Evolutionary conservation across 2,329 filamentous ascomycete species (phyloP), one percentile per base, ranked within the genome.

Genomic region (Diplodia seriata): DNA sequence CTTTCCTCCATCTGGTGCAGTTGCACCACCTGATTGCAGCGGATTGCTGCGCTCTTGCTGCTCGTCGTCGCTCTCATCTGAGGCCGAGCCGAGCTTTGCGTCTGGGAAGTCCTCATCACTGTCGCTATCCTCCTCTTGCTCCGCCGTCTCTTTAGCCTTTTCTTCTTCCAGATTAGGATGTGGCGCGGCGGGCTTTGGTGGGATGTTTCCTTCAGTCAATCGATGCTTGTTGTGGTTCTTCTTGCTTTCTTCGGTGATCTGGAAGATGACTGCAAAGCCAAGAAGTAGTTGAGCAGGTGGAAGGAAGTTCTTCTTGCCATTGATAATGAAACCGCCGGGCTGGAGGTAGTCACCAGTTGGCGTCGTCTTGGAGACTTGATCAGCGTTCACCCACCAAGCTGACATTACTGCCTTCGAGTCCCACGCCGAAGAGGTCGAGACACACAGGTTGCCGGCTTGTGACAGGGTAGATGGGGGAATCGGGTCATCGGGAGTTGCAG

Each of bases 331-430:
- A 70, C 87, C 87, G 20, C 94, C 95, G 0, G 87, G 84, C 0
- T 89, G 86, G 7, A 99, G 80, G 73, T 92, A 94, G 72, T 96
- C 94, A 29, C 94, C 94, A 0, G 87, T 88, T 0, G 89, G 85
- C 0, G 91, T 90, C 40, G 89, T 92, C 80, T 98, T 98, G 11
- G 91, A 93, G 0, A 99, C 92, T 77, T 98, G 94, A 66, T 94
- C 90, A 1, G 92, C 90, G 70, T 90, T 89, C 0, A 96, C 94
- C 95, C 95, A 99, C 90, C 92, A 99, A 9, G 94, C 94, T 20
- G 91, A 90, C 91, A 98, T 97, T 18, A 93, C 88, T 9, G 94
- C 94, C 78, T 99, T 99, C 1, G 92, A 94, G 69, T 98, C 95
- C 95, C 95, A 99, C 0, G 94, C 95, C 68, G 85, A 90, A 1